Evolutionary conservation across 106 monocot genomes (phyloP), one percentile per base, ranked within the genome.

Genomic region (Alisma plantagoaquatica): DNA sequence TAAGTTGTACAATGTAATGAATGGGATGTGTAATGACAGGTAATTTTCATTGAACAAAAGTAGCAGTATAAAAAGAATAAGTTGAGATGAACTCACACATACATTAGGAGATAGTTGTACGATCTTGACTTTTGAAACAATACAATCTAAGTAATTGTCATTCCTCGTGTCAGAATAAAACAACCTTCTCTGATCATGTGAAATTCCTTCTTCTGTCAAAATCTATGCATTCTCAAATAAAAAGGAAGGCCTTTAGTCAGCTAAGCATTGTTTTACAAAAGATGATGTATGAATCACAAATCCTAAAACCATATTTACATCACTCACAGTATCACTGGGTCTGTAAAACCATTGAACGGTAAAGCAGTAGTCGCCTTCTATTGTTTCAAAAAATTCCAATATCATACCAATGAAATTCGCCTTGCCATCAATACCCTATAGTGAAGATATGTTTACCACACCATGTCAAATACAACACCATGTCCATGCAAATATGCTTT

Each of bases 311-410:
- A 2, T 17, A 25, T 27, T 52, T 27, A 38, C 51, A 20, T 4
- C 26, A 54, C 74, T 77, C 31, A 91, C 91, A 38, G 91, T 91
- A 61, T 91, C 84, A 67, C 72, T 73, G 54, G 77, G 84, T 63
- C 81, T 59, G 44, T 49, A 91, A 54, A 91, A 91, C 91, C 91
- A 91, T 41, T 91, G 91, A 17, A 70, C 72, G 51, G 67, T 72
- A 43, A 77, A 69, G 59, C 84, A 85, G 53, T 59, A 63, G 48
- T 78, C 74, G 3, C 71, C 81, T 41, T 47, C 46, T 33, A 43
- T 46, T 60, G 91, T 84, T 75, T 84, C 71, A 47, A 91, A 85
- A 27, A 91, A 85, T 41, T 91, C 91, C 51, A 91, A 54, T 27
- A 91, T 81, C 67, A 57, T 76, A 7, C 91, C 91, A 60, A 91